Evolutionary conservation across 1,284 basidiomycete genomes (phyloP), one percentile per base, ranked within the genome.

Genomic region (Boletus semigastroideus): DNA sequence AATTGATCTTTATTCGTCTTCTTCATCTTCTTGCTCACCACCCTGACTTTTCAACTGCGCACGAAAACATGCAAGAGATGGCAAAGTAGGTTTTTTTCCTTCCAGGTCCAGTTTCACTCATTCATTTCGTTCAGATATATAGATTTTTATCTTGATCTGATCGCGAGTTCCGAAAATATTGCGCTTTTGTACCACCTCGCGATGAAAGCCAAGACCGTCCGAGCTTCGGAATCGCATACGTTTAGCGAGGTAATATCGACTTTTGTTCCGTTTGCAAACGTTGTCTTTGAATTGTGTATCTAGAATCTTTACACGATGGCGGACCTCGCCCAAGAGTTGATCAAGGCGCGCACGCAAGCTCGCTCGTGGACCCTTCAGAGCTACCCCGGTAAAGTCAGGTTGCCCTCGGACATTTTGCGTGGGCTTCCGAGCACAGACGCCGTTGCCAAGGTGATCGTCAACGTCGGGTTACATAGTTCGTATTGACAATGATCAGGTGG

Each of bases 1-100:
- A 98, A 65, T 74, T 87, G 52, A 82, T 88, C 1, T 90, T 98
- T 60, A 83, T 94, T 30, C 86, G 94, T 5, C 72, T 98, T 14
- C 75, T 99, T 6, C 90, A 95, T 64, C 70, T 96, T 1, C 76
- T 99, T 2, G 90, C 94, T 0, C 94, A 97, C 66, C 96, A 99
- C 70, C 95, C 96, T 2, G 96, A 99, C 70, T 94, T 94, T 63
- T 77, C 75, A 41, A 73, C 76, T 19, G 72, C 73, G 6, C 77
- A 82, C 39, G 84, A 86, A 44, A 82, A 82, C 30, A 67, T 93
- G 27, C 76, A 83, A 41, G 87, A 89, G 56, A 83, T 89, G 58
- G 82, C 86, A 5, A 89, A 86, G 86, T 89, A 64, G 47, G 79
- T 64, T 28, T 44, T 34, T 31, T 11, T 33, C 17, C 19, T 5